These are phyloP conservation scores for Boletus huronensis DNA, from an alignment of 768 basidiomycete genomes.

Conservation along the genomic window DNA sequence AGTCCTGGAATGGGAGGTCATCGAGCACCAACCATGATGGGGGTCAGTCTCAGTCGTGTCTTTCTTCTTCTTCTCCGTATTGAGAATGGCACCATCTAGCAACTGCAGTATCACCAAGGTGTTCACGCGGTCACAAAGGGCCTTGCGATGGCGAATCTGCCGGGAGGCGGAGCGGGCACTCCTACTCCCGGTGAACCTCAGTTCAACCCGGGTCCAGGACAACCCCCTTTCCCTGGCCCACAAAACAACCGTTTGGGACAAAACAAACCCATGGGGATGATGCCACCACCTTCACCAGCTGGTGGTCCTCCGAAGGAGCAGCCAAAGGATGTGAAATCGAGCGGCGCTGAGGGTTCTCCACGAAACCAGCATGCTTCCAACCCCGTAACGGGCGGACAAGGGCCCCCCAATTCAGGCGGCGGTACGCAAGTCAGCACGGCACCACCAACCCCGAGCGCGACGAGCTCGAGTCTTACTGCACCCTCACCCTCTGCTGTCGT, in stretches of 20 bases:
- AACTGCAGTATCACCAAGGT: slow-evolving; percentile 36
- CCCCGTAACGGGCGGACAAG: slow-evolving; percentile 24
- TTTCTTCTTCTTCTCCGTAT: background rate
- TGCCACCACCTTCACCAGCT: slow-evolving; percentile 51
- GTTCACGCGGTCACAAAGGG: slow-evolving; percentile 37
- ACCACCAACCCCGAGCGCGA: slow-evolving; percentile 37
- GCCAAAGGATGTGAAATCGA: slow-evolving; percentile 31
- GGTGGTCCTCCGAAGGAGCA: slow-evolving; percentile 31
- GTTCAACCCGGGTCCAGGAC: slow-evolving; percentile 36
- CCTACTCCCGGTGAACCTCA: slow-evolving; percentile 43
- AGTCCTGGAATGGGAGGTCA: slow-evolving; percentile 37
- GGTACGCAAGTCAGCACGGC: slow-evolving; percentile 30
- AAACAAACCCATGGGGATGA: slow-evolving; percentile 42
- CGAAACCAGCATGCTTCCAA: slow-evolving; percentile 36
- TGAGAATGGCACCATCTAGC: slow-evolving; percentile 16
- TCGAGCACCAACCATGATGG: slow-evolving; percentile 29
- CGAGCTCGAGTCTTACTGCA: slow-evolving; percentile 33
- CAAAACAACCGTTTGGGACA: slow-evolving; percentile 32
- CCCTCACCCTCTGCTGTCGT: slow-evolving; percentile 37
- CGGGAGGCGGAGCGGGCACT: slow-evolving; percentile 39
- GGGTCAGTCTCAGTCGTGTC: slow-evolving; percentile 16
- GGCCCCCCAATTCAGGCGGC: slow-evolving; percentile 16
- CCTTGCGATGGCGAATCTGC: slow-evolving; percentile 28
- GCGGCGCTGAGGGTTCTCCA: slow-evolving; percentile 40
- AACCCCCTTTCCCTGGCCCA: slow-evolving; percentile 33